A percentile compares a stretch with the other conserved stretches of the same genome.
phyloP scores from a whole-genome alignment of 2,329 filamentous ascomycete species.

The Venturia pyrina region DNA sequence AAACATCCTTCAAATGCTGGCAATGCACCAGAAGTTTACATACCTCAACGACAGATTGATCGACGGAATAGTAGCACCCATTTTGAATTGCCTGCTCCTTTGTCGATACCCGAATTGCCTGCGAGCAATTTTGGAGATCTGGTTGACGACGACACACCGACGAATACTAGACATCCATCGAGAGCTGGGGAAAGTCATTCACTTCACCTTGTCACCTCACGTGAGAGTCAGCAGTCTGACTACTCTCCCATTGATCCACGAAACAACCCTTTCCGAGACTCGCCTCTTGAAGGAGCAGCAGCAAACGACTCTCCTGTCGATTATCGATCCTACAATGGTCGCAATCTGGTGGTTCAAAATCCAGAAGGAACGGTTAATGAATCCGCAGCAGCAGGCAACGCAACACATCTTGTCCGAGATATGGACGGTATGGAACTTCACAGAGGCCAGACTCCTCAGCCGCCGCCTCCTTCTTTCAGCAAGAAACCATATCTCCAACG shows the following conservation, averaged over 20 bases:
- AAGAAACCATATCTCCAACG: slow-evolving; percentile 9
- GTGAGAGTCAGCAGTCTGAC: neutral
- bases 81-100: slow-evolving; percentile 9
- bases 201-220: slow-evolving; percentile 10
- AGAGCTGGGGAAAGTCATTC: neutral
- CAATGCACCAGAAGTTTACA: slow-evolving; percentile 3
- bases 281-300: neutral
- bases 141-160: slow-evolving; percentile 6
- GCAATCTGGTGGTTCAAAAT: neutral
- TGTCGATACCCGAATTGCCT: slow-evolving; percentile 11
- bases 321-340: slow-evolving; percentile 1
- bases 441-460: neutral
- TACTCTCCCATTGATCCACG: slow-evolving; percentile 11
- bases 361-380: neutral
- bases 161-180: neutral
- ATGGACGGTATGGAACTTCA: neutral
- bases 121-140: neutral
- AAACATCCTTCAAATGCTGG: neutral
- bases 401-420: neutral
- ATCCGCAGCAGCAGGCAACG: neutral
- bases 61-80: neutral
- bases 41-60: slow-evolving; percentile 1
- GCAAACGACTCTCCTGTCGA: neutral
- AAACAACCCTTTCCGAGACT: slow-evolving; percentile 8
- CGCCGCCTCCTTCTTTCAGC: neutral